A percentile compares a stretch with the other conserved stretches of the same genome.
Conservation (phyloP, 2,329 filamentous ascomycete genomes). For the Trichophaea hybrida region DNA sequence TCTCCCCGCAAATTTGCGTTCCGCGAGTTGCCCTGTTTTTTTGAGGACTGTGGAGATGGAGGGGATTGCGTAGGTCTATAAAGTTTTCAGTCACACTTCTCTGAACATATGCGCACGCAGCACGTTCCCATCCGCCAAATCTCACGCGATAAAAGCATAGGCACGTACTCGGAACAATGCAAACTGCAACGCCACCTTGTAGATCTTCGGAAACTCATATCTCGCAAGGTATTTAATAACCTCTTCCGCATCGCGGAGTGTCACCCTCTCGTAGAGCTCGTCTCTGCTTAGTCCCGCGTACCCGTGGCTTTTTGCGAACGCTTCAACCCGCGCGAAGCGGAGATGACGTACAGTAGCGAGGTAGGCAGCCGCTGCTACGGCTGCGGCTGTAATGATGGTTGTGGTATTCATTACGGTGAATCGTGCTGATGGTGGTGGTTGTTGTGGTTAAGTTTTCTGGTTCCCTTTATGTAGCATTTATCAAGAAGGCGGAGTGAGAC, state of each 20-base stretch:
- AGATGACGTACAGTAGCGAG: slow-evolving; percentile 14
- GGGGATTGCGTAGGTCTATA: slow-evolving; percentile 41
- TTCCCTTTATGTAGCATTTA: too few relatives aligned
- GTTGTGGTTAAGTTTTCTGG: too few relatives aligned
- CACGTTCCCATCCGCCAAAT: not conserved
- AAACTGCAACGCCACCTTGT: slow-evolving; percentile 41
- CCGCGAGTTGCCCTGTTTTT: slow-evolving; percentile 38
- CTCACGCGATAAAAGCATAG: slow-evolving; percentile 26
- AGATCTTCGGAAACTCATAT: slow-evolving; percentile 43
- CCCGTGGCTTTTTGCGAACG: slow-evolving; percentile 12
- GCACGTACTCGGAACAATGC: slow-evolving; percentile 39
- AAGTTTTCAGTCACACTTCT: too few relatives aligned
- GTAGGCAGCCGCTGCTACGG: slow-evolving; percentile 5
- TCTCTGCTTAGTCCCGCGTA: slow-evolving; percentile 4
- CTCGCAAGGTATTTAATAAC: slow-evolving; percentile 37
- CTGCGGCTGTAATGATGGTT: not conserved
- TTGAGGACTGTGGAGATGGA: slow-evolving; percentile 39
- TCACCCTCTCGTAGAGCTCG: slow-evolving; percentile 16
- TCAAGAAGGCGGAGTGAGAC: too few relatives aligned
- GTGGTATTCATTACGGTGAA: not conserved
- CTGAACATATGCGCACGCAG: slow-evolving; percentile 23
- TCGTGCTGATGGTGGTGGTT: not conserved
- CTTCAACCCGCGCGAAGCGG: slow-evolving; percentile 16
- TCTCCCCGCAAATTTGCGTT: slow-evolving; percentile 37
- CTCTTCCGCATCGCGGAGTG: slow-evolving; percentile 36